Base-by-base conservation (phyloP, 148 eudicot species). In the Spergularia bocconei region DNA sequence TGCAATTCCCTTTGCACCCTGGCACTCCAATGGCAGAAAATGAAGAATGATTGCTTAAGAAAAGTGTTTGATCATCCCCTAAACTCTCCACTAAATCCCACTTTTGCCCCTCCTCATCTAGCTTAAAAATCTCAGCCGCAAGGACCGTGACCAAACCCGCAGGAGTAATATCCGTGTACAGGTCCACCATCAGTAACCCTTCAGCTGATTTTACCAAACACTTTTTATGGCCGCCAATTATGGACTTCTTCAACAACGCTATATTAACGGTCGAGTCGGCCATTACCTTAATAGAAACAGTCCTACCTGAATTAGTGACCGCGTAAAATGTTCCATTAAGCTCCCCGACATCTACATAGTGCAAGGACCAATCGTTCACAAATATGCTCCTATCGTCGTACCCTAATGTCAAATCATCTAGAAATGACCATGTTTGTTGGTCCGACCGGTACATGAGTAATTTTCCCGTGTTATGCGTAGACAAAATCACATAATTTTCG, bases 371-470 rank as follows among this genome's bases (percentile, higher is more conserved):
- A 44, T 81, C 80, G 10, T 81, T 81, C 1, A 81, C 84, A 13
- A 67, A 81, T 14, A 81, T 73, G 17, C 84, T 81, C 10, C 84
- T 63, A 63, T 81, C 84, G 68, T 81, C 84, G n/a, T 81, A 81
- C 14, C 84, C 84, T 51, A 81, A 62, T 55, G 74, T 68, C 0
- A 63, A 53, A 73, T 81, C 80, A n/a, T 81, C 84, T 19, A 81
- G 16, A 56, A 81, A 67, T 29, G 52, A 33, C 84, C 84, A 81
- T 53, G 19, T 17, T 53, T 72, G 55, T 48, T 25, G 19, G 38
- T 19, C 16, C 58, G 83, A 81, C 23, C 52, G 65, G 50, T 81
- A 81, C 62, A 81, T 63, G 23, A 81, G 71, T 56, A 81, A 77
- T 53, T 81, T 81, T 1, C 84, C 84, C 20, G 84, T 77, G 71